Evolutionary conservation across 768 basidiomycete species (phyloP).

Genomic region (Leucocoprinus leucothites): DNA sequence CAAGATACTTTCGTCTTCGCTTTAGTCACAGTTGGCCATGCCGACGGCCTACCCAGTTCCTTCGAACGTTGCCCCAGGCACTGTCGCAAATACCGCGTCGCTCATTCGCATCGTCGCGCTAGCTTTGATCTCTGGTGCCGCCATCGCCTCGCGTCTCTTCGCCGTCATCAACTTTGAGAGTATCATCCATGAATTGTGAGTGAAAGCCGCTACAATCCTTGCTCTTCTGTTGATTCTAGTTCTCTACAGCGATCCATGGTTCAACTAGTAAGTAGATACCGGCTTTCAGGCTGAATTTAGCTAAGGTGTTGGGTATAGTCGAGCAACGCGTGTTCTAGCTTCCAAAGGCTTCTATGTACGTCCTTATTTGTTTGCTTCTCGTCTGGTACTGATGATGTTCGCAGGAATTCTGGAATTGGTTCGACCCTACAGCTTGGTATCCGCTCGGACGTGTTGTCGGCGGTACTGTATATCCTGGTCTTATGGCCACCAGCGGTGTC

Average conservation of each 20-base stretch:
- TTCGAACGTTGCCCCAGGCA: conserved; percentile 62
- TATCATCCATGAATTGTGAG: conserved; percentile 99
- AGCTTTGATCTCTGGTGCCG: conserved; percentile 87
- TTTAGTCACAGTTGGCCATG: conserved; percentile 47
- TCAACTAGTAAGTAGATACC: conserved; percentile 81
- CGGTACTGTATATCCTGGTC: conserved; percentile 95
- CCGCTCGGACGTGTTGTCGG: conserved; percentile 98
- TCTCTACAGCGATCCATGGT: conserved; percentile 86
- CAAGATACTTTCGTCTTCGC: conserved; percentile 3
- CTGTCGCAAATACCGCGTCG: conserved; percentile 85
- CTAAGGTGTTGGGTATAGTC: conserved; percentile 45
- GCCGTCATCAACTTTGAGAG: conserved; percentile 98
- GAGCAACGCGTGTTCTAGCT: conserved; percentile 88
- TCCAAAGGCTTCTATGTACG: conserved; percentile 94
- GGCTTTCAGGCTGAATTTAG: conserved; percentile 15
- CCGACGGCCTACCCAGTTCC: conserved; percentile 73
- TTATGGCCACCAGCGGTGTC: conserved; percentile 97
- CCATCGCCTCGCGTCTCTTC: conserved; percentile 93
- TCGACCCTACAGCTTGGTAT: conserved; percentile 99
- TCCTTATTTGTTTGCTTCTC: conserved; percentile 9
- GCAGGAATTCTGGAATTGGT: conserved; percentile 99
- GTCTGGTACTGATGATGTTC: neutral
- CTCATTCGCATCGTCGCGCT: conserved; percentile 90
- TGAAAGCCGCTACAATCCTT: conserved; percentile 16
- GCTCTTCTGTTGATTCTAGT: conserved; percentile 12